phyloP scores from a whole-genome alignment of 257 asterid genomes.

The Leonotis leonurus region DNA sequence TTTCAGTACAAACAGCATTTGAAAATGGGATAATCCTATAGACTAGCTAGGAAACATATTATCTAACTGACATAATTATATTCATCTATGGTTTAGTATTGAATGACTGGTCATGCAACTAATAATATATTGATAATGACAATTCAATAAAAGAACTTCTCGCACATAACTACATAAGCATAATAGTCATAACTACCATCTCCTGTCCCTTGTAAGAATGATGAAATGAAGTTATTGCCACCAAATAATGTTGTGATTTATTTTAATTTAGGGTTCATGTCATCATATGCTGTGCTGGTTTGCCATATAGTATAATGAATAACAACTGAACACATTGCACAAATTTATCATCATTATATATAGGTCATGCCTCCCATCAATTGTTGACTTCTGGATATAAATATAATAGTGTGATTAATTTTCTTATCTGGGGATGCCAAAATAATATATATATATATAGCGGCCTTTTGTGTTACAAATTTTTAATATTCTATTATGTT shows the following conservation, averaged over 20 bases:
- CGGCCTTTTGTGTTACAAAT: not conserved
- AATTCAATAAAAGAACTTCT: not conserved
- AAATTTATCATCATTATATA: not conserved
- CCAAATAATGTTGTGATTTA: not conserved
- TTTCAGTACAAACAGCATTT: too few relatives aligned
- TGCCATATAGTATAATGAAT: not conserved
- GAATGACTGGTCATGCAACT: not conserved
- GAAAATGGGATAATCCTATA: too few relatives aligned
- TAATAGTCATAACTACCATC: not conserved
- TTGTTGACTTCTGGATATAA: not conserved
- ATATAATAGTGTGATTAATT: not conserved
- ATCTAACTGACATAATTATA: too few relatives aligned
- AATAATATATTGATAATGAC: not conserved
- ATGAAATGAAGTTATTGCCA: not conserved
- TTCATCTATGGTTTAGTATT: not conserved
- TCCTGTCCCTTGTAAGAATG: not conserved
- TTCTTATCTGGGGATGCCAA: not conserved
- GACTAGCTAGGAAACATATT: too few relatives aligned
- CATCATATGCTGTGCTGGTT: too few relatives aligned
- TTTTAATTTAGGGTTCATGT: not conserved
- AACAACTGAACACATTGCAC: conserved; percentile 7
- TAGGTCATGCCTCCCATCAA: not conserved
- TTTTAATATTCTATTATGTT: too few relatives aligned
- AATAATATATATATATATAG: not conserved
- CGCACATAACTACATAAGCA: not conserved